Evolutionary conservation across 2,329 filamentous ascomycete genomes (phyloP), one percentile per base, ranked within the genome.

Genomic region (Clarireedia paspali): DNA sequence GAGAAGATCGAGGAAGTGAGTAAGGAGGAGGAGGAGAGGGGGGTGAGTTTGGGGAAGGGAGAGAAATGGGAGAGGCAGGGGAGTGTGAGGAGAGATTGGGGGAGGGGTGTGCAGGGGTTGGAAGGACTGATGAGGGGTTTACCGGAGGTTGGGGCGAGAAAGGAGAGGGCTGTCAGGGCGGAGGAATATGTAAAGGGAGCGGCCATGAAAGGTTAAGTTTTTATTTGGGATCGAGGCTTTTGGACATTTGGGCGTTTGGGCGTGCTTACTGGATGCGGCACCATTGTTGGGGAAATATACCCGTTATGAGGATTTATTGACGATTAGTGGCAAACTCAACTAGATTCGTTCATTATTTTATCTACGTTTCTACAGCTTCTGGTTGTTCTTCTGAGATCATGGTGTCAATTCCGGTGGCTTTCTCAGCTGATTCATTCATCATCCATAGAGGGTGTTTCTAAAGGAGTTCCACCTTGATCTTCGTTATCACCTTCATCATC

Each of bases 121-220:
- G 77, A 71, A 3, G 69, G 74, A 60, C 61, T 85, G 56, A 83
- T 83, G 73, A 75, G 75, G 63, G 78, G 80, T 38, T 79, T 86
- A 78, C 81, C 83, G 15, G 75, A 79, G 20, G 78, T 79, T 3
- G 80, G 83, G 64, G 83, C 83, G 53, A 80, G 76, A 68, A 84
- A 85, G 78, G 82, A 85, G 73, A 75, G 82, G 68, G 83, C 83
- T 56, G 73, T 79, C 59, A 75, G 79, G 15, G 83, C 81, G 14
- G 68, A 66, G 53, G 61, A 58, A n/a, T 69, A 69, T 64, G 61
- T 69, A n/a, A 48, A 24, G 53, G 57, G 47, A 38, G 44, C 54
- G 27, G 59, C 57, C n/a, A 61, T 46, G 52, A 55, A 23, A 14
- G 46, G 38, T 15, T 55, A 36, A 27, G 17, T 15, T 44, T 15